A percentile compares a stretch with the other conserved stretches of the same genome.
Evolutionary conservation across 2,329 filamentous ascomycete species (phyloP).

Genomic region (Teratosphaeria epicoccoides): DNA sequence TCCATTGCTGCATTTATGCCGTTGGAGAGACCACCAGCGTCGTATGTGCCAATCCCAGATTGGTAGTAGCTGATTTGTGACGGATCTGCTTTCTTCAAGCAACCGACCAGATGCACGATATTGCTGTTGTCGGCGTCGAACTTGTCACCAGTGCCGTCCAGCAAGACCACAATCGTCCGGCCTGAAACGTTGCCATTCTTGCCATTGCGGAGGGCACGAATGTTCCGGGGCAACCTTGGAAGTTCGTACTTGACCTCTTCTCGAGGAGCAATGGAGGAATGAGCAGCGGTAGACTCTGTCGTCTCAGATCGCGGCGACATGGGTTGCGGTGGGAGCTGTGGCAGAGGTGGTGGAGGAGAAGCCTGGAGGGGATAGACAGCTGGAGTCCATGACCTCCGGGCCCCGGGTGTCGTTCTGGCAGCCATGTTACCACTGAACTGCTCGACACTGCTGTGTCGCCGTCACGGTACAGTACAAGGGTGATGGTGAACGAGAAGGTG

Average conservation of each 20-base stretch:
- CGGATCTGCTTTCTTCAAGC: constrained; percentile 34
- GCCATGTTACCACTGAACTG: background rate
- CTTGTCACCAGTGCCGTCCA: constrained; percentile 37
- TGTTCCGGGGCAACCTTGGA: background rate
- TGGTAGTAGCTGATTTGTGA: constrained; percentile 32
- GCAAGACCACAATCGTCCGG: constrained; percentile 31
- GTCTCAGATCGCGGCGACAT: background rate
- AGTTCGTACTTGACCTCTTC: background rate
- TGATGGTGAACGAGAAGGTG: background rate
- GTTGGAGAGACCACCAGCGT: constrained; percentile 28
- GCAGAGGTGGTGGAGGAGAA: background rate
- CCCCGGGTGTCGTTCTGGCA: background rate
- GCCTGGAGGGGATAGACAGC: background rate
- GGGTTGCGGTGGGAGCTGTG: background rate
- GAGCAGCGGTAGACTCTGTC: background rate
- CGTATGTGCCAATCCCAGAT: constrained; percentile 38
- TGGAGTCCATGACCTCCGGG: background rate
- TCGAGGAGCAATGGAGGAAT: background rate
- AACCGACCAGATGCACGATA: constrained; percentile 35
- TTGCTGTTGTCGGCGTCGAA: constrained; percentile 37
- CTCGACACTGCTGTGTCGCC: background rate
- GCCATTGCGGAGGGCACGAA: constrained; percentile 1
- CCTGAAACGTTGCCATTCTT: constrained; percentile 6
- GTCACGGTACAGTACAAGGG: background rate
- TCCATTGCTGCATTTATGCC: constrained; percentile 32